Percentiles rank a stretch among this genome's conserved stretches.
These are phyloP conservation scores for Lathyrus aphaca DNA, from an alignment of 306 rosid genomes.

Conservation along the genomic window DNA sequence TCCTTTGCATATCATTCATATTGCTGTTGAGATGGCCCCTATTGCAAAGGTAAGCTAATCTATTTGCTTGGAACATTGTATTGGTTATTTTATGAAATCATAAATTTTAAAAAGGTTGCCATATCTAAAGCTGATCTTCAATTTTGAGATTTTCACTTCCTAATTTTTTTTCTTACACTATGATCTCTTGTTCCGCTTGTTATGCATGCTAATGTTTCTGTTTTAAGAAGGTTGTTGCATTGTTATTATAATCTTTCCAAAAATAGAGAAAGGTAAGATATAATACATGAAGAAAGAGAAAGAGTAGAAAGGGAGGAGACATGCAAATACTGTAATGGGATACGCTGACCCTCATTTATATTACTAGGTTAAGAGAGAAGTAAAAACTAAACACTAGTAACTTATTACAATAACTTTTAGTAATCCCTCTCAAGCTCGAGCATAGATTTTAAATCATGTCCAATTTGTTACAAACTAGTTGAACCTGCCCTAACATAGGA, in stretches of 20 bases:
- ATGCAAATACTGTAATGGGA: not conserved
- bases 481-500: too few species aligned
- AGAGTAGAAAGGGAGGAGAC: not conserved
- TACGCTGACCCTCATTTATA: not conserved
- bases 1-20: constrained; percentile 90
- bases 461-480: too few species aligned
- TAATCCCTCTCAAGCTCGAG: too few species aligned
- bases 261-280: not conserved
- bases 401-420: too few species aligned
- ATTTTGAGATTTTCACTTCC: not conserved
- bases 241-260: not conserved
- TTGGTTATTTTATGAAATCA: not conserved
- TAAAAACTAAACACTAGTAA: too few species aligned
- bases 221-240: not conserved
- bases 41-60: constrained; percentile 75
- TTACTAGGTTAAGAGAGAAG: not conserved
- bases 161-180: constrained; percentile 1
- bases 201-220: not conserved
- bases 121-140: not conserved
- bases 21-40: constrained; percentile 98
- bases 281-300: not conserved
- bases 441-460: too few species aligned
- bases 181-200: constrained; percentile 1
- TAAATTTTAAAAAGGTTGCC: not conserved
- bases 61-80: constrained; percentile 1